Conservation (phyloP, 352 stramenopile species). For the Aphanomyces astaci region DNA sequence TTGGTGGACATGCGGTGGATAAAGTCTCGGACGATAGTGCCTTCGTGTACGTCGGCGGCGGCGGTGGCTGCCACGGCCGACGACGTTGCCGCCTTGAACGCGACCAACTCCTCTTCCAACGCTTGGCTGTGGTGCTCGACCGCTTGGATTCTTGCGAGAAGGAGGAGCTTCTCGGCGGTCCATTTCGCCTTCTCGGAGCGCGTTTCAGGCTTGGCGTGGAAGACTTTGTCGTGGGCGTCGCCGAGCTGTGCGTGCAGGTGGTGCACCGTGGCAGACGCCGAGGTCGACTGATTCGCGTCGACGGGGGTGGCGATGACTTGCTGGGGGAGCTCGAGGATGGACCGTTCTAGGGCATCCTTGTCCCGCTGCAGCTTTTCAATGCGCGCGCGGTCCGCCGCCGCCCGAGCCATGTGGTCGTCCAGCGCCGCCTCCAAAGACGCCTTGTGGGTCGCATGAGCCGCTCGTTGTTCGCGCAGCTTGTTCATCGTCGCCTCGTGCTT, state of each 20-base stretch:
- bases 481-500: slow-evolving; percentile 26
- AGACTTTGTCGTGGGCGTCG: neutral
- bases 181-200: neutral
- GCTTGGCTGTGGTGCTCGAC: neutral
- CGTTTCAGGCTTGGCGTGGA: neutral
- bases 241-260: neutral
- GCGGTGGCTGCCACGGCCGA: neutral
- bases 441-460: slow-evolving; percentile 24
- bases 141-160: neutral
- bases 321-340: neutral
- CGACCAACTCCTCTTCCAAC: neutral
- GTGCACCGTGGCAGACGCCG: neutral
- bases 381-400: slow-evolving; percentile 31
- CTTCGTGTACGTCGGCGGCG: neutral
- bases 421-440: slow-evolving; percentile 9
- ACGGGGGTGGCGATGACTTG: neutral
- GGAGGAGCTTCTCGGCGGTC: neutral
- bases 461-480: slow-evolving; percentile 29
- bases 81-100: neutral
- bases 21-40: neutral
- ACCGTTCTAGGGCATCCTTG: slow-evolving; percentile 3
- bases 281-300: neutral
- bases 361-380: slow-evolving; percentile 28
- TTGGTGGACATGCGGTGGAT: slow-evolving; percentile 17
- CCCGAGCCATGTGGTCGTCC: slow-evolving; percentile 22